Evolutionary conservation across 805 yeast species (phyloP), one percentile per base, ranked within the genome.

Genomic region (Yueomyces sinensis): DNA sequence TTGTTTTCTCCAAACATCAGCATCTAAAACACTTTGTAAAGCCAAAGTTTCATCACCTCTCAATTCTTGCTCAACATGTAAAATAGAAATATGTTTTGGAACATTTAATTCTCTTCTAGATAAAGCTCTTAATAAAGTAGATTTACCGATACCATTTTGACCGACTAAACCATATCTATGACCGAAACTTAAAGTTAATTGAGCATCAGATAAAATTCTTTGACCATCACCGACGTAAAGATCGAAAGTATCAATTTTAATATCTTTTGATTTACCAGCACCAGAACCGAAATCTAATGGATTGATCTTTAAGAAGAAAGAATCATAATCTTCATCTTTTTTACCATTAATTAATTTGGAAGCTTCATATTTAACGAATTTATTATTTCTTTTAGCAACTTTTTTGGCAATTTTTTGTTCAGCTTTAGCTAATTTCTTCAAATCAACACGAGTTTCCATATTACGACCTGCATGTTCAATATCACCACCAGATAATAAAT

Each of bases 81-180:
- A 67, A 58, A 91, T 82, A 2, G 97, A 82, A 42, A 91, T 89
- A 57, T 91, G 97, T 48, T 82, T 86, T 13, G 98, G 97, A 46
- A 91, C 80, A 38, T 84, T 76, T 47, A 91, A 66, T 54, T 91
- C 98, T 71, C 99, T 79, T 57, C 94, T 74, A 1, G 96, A 79
- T 35, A 91, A 64, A 0, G 99, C 99, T 45, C 83, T 71, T 54
- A 91, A 65, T 35, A 91, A 63, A 0, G 98, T 91, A 30, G 97
- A 87, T 59, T 91, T 91, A 77, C 99, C 99, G 46, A 91, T 87
- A 89, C 99, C 99, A 65, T 91, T 91, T 56, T 87, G 94, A 59
- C 99, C 99, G 30, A 91, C 95, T 35, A 91, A 63, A 74, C 98
- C 99, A 49, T 91, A 91, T 56, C 97, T 74, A 58, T 82, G 84